Conservation (phyloP, 306 rosid genomes). For the Cucurbita pepo region DNA sequence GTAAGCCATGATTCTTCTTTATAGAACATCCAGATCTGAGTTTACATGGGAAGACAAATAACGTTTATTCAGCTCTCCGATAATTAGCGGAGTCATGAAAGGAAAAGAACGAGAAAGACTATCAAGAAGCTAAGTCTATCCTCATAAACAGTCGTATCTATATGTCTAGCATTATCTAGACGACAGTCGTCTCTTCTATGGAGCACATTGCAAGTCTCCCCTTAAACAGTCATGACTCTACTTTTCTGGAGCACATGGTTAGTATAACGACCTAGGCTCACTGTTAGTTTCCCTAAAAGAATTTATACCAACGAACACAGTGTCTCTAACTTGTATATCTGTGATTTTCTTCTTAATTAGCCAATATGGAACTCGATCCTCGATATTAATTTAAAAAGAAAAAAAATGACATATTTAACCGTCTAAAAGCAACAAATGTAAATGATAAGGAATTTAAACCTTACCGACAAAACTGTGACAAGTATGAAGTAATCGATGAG, state of each 20-base stretch:
- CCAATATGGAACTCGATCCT: no score
- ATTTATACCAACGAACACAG: no score
- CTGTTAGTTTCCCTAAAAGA: no score
- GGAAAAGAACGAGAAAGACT: neutral
- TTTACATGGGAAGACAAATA: neutral
- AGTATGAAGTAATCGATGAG: conserved; percentile 61
- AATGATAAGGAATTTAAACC: conserved; percentile 7
- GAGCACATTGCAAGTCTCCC: no score
- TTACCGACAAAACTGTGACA: conserved; percentile 52
- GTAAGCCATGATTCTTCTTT: conserved; percentile 43
- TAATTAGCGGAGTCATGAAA: neutral
- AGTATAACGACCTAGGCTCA: no score
- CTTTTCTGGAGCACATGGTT: no score
- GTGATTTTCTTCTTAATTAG: no score
- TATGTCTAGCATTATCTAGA: no score
- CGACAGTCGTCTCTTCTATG: no score
- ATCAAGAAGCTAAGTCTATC: neutral
- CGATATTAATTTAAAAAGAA: neutral
- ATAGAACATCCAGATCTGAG: conserved; percentile 76
- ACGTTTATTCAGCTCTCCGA: neutral
- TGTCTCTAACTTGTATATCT: no score
- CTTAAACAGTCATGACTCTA: no score
- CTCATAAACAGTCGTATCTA: no score
- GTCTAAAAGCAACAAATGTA: neutral
- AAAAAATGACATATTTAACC: neutral